These are phyloP conservation scores for Cardamine chenopodiifolia DNA, from an alignment of 345 rosid species.

Conservation along the genomic window DNA sequence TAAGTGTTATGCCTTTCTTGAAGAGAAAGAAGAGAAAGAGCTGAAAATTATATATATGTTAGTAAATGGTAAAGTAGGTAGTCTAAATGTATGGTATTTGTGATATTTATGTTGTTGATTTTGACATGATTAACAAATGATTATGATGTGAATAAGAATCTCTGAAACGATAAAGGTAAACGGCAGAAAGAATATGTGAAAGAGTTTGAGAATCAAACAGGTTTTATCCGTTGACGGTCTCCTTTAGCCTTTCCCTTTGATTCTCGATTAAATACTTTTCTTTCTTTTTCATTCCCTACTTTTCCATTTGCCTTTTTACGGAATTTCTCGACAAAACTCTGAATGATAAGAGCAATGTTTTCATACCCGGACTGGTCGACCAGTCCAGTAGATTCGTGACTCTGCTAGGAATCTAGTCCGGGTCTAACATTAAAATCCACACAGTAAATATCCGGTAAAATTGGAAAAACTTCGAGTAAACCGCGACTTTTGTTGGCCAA, in stretches of 20 bases:
- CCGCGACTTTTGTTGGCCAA: no score
- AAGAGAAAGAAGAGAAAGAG: conserved; percentile 37
- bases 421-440: no score
- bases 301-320: no score
- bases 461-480: no score
- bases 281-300: no score
- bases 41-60: background rate
- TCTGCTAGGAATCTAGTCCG: no score
- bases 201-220: conserved; percentile 2
- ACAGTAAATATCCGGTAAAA: no score
- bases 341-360: no score
- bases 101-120: background rate
- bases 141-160: conserved; percentile 16
- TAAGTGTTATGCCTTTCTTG: conserved; percentile 46
- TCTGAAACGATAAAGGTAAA: background rate
- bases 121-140: conserved; percentile 23
- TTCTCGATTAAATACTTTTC: background rate
- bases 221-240: background rate
- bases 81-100: background rate
- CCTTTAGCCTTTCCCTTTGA: background rate
- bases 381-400: no score
- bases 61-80: background rate
- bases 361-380: no score
- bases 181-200: background rate
- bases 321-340: no score